These are phyloP conservation scores for Cyclotella choctawhatcheeana DNA, from an alignment of 108 stramenopile genomes.

Conservation along the genomic window DNA sequence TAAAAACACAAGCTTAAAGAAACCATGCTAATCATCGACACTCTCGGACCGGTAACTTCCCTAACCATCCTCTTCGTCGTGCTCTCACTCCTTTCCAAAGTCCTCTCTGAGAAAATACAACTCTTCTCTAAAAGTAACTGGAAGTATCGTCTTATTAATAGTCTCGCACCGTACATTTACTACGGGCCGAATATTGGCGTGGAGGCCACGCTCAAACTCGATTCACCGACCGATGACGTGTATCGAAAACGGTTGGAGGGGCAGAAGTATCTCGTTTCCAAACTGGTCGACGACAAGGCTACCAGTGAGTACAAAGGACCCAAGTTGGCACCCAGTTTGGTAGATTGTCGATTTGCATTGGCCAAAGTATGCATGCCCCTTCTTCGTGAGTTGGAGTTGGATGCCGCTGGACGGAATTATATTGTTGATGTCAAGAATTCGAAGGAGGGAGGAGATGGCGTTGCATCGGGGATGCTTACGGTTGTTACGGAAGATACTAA, in stretches of 20 bases:
- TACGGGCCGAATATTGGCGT: conserved; percentile 56
- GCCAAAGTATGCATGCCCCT: conserved; percentile 61
- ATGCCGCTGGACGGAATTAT: conserved; percentile 30
- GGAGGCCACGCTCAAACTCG: conserved; percentile 30
- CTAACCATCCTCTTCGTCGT: conserved; percentile 36
- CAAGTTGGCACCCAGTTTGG: conserved; percentile 34
- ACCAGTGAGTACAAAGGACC: background rate
- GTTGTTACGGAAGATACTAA: conserved; percentile 30
- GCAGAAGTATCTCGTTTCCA: conserved; percentile 39
- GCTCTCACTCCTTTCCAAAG: conserved; percentile 32
- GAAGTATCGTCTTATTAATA: conserved; percentile 50
- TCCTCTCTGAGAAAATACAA: conserved; percentile 31
- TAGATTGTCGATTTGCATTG: conserved; percentile 56
- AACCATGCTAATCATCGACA: conserved; percentile 14
- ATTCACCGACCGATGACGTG: conserved; percentile 33
- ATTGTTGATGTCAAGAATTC: conserved; percentile 23
- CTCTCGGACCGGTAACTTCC: conserved; percentile 11
- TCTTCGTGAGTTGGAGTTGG: conserved; percentile 54
- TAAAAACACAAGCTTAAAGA: background rate
- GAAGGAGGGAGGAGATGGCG: background rate
- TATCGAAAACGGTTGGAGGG: conserved; percentile 30
- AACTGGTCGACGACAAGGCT: conserved; percentile 15
- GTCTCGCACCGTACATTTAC: conserved; percentile 48
- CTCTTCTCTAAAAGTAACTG: conserved; percentile 43
- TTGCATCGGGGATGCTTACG: conserved; percentile 38